Evolutionary conservation across 78 protist species (phyloP).

Genomic region (Dictyostelium purpureum): DNA sequence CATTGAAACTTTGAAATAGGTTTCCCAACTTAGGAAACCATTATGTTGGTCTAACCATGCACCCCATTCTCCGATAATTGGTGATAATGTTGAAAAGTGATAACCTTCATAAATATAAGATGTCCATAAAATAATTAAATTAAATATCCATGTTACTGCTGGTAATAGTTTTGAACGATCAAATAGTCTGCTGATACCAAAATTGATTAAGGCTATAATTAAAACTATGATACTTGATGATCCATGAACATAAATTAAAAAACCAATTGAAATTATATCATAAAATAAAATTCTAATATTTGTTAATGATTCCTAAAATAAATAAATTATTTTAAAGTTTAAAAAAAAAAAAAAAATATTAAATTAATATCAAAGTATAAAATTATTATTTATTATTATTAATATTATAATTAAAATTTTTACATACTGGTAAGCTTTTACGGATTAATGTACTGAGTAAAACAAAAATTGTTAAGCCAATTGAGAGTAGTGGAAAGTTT

Average conservation of each 20-base stretch:
- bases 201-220: slow-evolving; percentile 40
- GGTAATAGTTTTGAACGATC: slow-evolving; percentile 24
- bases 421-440: slow-evolving; percentile 21
- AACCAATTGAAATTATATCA: slow-evolving; percentile 59
- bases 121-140: slow-evolving; percentile 49
- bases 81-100: background rate
- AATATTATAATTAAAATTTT: too few relatives aligned
- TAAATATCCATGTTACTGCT: slow-evolving; percentile 49
- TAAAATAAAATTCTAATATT: slow-evolving; percentile 44
- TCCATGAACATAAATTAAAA: slow-evolving; percentile 75
- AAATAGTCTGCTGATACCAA: slow-evolving; percentile 38
- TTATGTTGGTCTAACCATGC: background rate
- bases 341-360: too few relatives aligned
- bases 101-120: slow-evolving; percentile 30
- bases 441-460: slow-evolving; percentile 24
- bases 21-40: slow-evolving; percentile 78
- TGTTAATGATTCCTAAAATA: too few relatives aligned
- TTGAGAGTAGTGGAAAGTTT: slow-evolving; percentile 72
- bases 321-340: too few relatives aligned
- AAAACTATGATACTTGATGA: slow-evolving; percentile 38
- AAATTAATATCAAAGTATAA: background rate
- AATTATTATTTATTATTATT: background rate
- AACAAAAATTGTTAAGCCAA: slow-evolving; percentile 64
- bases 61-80: background rate
- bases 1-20: slow-evolving; percentile 71